These are phyloP conservation scores for Lactifluus rugatus DNA, from an alignment of 768 basidiomycete genomes.

Conservation along the genomic window DNA sequence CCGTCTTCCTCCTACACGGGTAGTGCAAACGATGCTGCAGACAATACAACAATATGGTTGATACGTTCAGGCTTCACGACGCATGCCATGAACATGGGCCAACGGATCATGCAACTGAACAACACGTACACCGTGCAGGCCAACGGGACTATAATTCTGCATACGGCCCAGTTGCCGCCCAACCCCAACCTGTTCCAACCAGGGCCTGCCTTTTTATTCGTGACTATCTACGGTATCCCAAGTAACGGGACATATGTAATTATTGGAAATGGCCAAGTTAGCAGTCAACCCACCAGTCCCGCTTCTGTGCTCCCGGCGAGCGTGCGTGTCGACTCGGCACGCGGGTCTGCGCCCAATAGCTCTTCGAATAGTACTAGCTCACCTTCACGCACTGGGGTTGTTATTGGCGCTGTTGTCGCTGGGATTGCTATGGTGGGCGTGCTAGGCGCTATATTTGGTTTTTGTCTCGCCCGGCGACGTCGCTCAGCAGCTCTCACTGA, in stretches of 20 bases:
- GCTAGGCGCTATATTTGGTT: slow-evolving; percentile 43
- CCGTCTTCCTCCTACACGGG: slow-evolving; percentile 57
- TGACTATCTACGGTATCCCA: slow-evolving; percentile 78
- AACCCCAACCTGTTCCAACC: slow-evolving; percentile 84
- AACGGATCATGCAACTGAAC: slow-evolving; percentile 72
- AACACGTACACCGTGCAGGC: slow-evolving; percentile 72
- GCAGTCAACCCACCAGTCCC: slow-evolving; percentile 46
- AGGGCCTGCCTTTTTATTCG: slow-evolving; percentile 77
- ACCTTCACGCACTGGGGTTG: slow-evolving; percentile 32
- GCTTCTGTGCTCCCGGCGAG: slow-evolving; percentile 41
- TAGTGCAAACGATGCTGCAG: slow-evolving; percentile 57
- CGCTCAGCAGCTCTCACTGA: slow-evolving; percentile 28
- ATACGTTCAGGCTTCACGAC: slow-evolving; percentile 81
- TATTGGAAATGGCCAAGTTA: slow-evolving; percentile 73
- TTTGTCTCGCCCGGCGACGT: slow-evolving; percentile 43
- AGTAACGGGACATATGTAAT: slow-evolving; percentile 68
- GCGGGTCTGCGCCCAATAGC: slow-evolving; percentile 32
- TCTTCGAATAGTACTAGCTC: slow-evolving; percentile 21
- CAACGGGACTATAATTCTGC: slow-evolving; percentile 69
- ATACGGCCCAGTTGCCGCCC: slow-evolving; percentile 75
- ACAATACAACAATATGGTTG: slow-evolving; percentile 65
- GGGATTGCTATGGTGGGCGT: slow-evolving; percentile 44
- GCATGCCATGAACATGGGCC: slow-evolving; percentile 84
- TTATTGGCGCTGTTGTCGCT: slow-evolving; percentile 44
- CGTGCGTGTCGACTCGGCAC: slow-evolving; percentile 32